Evolutionary conservation across 371 early-diverging fungal genomes (phyloP), one percentile per base, ranked within the genome.

Genomic region (Mortierella sp.): DNA sequence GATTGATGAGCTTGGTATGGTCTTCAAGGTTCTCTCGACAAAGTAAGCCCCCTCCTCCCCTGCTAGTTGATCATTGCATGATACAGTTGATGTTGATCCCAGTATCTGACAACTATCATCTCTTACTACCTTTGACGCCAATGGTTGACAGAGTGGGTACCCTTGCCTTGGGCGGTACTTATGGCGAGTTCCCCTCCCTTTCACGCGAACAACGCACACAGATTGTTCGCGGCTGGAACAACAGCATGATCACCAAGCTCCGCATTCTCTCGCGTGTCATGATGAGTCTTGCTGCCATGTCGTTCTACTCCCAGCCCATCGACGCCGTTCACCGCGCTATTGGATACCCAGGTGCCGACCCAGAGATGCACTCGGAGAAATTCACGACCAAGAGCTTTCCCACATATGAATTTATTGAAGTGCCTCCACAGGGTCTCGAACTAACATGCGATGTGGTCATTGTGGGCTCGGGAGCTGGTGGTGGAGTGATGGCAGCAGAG

Each of bases 381-480:
- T 76, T 71, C 37, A 55, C 79, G 1, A 45, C 81, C 12, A 71
- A 79, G 58, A 67, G 47, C 19, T 81, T 81, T 30, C 82, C 83
- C 1, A 29, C 57, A 0, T 82, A 82, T 23, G 80, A 84, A 45
- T 80, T 86, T 72, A 66, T 81, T 18, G 28, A 75, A 21, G 73
- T 79, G 4, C 67, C 77, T 0, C 67, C 61, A 1, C 69, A 83
- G 25, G 72, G 77, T 7, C 64, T 82, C 7, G 79, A 76, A 7
- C 81, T 88, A 52, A 60, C 70, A 16, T 76, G 64, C 25, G 94
- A 94, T 68, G 91, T 86, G 3, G 90, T 93, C 19, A 81, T 94
- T 45, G 81, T 94, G 46, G 94, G 94, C 1, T 89, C 89, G 11
- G 94, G 94, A 52, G 89, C 90, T 44, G 94, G 94, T 57, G 94